Evolutionary conservation across 805 yeast genomes (phyloP), one percentile per base, ranked within the genome.

Genomic region (Geotrichum ghanense): DNA sequence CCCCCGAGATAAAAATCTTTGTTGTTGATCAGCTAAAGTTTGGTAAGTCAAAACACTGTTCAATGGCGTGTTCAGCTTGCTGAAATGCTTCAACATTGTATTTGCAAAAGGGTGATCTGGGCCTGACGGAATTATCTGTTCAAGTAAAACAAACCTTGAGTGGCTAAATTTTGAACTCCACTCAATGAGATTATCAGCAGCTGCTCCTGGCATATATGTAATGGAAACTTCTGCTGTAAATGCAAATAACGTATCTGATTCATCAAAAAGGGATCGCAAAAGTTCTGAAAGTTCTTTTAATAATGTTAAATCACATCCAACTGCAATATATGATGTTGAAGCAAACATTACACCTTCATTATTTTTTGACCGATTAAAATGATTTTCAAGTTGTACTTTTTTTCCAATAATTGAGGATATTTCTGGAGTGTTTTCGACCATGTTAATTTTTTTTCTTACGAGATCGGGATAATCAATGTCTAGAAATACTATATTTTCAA

Each of bases 211-310:
- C 92, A 85, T 84, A 59, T 84, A 85, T 0, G 90, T 88, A 47
- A 85, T 63, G 0, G 94, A 83, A 3, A 85, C 94, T 59, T 84
- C 95, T 1, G 94, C 90, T 35, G 86, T 70, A 56, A 81, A 85
- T 2, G 84, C 69, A 42, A 56, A 48, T 14, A 51, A 43, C 14
- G 53, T 37, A n/a, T 48, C 44, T 5, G 49, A 48, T 39, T 39
- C 42, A 5, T 51, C 46, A 24, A 48, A 51, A 24, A 55, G 43
- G 6, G 45, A 16, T 10, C 49, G 34, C n/a, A 64, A 44, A 1
- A 61, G 53, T 23, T 50, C 56, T 20, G 45, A 57, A 39, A 58
- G 50, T 17, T 62, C 50, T 49, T 74, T 79, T 3, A 70, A 53
- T 1, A 53, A 53, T 45, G 81, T 76, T 50, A 84, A 63, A 58